Conservation (phyloP, 768 basidiomycete species). For the Lactarius hatsudake region DNA sequence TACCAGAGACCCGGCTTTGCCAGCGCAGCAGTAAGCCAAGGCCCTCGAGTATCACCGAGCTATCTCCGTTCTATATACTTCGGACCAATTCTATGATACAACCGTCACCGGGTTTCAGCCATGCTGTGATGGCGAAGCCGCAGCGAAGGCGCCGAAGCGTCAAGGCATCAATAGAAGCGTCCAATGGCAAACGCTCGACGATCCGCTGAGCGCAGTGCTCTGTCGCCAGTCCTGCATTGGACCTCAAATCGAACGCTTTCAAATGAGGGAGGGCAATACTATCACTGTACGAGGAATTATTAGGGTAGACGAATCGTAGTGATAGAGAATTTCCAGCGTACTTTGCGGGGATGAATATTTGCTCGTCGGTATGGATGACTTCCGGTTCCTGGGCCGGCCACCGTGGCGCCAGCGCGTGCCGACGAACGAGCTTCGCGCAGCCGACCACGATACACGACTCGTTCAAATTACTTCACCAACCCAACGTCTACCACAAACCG, state of each 20-base stretch:
- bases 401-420: constrained; percentile 17
- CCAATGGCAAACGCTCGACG: not conserved
- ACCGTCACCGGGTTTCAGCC: not conserved
- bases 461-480: not conserved
- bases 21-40: not conserved
- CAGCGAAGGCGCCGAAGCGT: not conserved
- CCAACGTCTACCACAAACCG: not conserved
- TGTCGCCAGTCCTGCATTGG: not conserved
- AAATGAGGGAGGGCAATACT: too few relatives aligned
- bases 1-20: not conserved
- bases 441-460: constrained; percentile 4
- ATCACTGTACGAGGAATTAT: not conserved
- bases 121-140: not conserved
- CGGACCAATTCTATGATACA: not conserved
- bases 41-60: not conserved
- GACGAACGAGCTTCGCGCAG: constrained; percentile 5
- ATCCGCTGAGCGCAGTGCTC: not conserved
- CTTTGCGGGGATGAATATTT: not conserved
- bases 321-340: not conserved
- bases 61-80: not conserved
- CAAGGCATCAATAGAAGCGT: not conserved
- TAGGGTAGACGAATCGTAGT: not conserved
- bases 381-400: constrained; percentile 1
- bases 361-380: not conserved
- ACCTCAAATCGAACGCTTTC: not conserved